These are phyloP conservation scores for Chaetomium sp. DNA, from an alignment of 2,329 filamentous ascomycete species.

Conservation along the genomic window DNA sequence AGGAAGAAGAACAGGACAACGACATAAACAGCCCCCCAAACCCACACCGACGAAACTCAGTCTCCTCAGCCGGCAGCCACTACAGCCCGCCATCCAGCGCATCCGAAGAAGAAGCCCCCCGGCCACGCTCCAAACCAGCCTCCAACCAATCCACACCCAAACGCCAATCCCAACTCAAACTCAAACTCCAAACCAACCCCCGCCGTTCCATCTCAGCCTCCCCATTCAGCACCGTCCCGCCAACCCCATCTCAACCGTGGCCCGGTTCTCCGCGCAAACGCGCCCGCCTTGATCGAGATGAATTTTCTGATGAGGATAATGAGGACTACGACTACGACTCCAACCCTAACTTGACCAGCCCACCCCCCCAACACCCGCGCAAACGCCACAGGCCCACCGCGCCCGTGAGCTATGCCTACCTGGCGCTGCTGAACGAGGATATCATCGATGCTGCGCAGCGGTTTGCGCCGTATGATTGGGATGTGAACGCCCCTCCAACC, in stretches of 20 bases:
- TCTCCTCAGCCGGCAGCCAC: slow-evolving; percentile 11
- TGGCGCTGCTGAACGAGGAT: slow-evolving; percentile 51
- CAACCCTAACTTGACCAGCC: too few species aligned
- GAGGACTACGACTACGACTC: too few species aligned
- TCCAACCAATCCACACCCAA: background rate
- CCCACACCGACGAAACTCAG: slow-evolving; percentile 4
- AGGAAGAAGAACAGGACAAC: background rate
- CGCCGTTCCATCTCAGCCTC: background rate
- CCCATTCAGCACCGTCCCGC: slow-evolving; percentile 9
- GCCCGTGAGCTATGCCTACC: slow-evolving; percentile 40
- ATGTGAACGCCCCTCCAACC: too few species aligned
- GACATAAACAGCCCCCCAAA: background rate
- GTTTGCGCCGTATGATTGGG: too few species aligned
- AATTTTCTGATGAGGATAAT: too few species aligned
- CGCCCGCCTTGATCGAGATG: background rate
- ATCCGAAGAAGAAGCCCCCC: background rate
- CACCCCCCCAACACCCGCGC: slow-evolving; percentile 27
- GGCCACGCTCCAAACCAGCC: background rate
- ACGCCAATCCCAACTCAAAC: background rate
- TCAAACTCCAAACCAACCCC: background rate
- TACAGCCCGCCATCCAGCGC: slow-evolving; percentile 8
- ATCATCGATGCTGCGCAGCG: background rate
- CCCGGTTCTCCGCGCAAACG: slow-evolving; percentile 9
- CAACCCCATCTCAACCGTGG: slow-evolving; percentile 4
- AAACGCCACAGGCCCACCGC: slow-evolving; percentile 34